Percentiles rank a stretch among this genome's conserved stretches.
phyloP scores from a whole-genome alignment of 139 green algal species.

The Ettlia oleoabundans region DNA sequence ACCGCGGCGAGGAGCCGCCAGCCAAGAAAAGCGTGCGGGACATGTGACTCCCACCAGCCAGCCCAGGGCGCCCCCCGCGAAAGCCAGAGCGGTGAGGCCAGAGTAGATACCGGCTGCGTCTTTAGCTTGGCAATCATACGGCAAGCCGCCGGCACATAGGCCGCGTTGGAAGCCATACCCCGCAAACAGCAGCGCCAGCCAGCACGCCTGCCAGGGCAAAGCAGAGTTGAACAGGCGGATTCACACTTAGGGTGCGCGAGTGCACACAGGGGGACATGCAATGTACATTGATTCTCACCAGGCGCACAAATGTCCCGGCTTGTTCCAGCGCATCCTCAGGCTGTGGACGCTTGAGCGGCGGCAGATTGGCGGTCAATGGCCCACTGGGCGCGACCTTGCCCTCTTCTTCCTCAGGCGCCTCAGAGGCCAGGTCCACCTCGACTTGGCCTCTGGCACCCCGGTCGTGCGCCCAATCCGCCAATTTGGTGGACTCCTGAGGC shows the following conservation, averaged over 20 bases:
- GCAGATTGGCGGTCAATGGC: neutral
- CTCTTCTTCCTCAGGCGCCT: too few species aligned
- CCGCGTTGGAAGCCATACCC: slow-evolving; percentile 26
- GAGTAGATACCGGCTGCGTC: neutral
- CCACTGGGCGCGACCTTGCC: too few species aligned
- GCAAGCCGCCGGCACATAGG: slow-evolving; percentile 8
- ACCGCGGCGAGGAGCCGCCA: neutral
- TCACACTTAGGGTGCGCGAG: too few species aligned
- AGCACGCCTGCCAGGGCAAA: neutral
- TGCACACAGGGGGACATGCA: too few species aligned
- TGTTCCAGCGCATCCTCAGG: neutral
- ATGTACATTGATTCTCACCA: neutral
- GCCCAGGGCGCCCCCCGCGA: neutral
- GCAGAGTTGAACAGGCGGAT: too few species aligned
- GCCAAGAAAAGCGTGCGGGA: slow-evolving; percentile 19
- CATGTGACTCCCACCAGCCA: slow-evolving; percentile 12
- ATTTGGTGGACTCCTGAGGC: too few species aligned
- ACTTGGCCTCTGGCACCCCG: too few species aligned
- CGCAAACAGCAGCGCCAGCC: neutral
- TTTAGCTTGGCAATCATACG: neutral
- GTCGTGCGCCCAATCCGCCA: too few species aligned
- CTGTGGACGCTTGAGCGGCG: neutral
- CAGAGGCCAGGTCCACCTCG: too few species aligned
- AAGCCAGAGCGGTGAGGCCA: slow-evolving; percentile 2
- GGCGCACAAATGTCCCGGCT: neutral